phyloP scores from a whole-genome alignment of 352 stramenopile genomes.

The Pythium sukuiense region DNA sequence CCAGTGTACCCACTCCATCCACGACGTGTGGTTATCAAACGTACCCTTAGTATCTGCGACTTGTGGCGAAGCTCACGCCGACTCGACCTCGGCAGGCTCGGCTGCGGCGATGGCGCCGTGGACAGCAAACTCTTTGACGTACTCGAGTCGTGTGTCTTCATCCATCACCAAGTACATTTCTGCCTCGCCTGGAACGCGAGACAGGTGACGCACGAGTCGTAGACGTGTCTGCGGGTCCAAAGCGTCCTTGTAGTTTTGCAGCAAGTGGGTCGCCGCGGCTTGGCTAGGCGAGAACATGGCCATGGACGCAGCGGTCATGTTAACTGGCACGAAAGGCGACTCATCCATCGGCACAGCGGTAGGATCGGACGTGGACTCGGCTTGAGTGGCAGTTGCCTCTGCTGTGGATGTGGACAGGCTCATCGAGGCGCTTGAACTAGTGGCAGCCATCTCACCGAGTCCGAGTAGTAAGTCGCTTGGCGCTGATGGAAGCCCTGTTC shows the following conservation, averaged over 20 bases:
- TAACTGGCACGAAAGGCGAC: neutral
- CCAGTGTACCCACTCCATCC: slow-evolving; percentile 16
- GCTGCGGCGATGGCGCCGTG: neutral
- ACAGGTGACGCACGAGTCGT: slow-evolving; percentile 46
- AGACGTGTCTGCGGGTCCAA: slow-evolving; percentile 31
- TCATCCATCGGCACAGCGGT: neutral
- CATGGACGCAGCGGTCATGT: slow-evolving; percentile 12
- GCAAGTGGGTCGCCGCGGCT: slow-evolving; percentile 37
- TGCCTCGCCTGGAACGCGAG: slow-evolving; percentile 32
- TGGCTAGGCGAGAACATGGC: slow-evolving; percentile 32
- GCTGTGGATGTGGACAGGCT: neutral
- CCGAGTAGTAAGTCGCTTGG: slow-evolving; percentile 20
- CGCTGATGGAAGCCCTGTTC: neutral
- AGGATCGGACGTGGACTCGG: neutral
- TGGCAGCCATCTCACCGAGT: slow-evolving; percentile 6
- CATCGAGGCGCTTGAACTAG: neutral
- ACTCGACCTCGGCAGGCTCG: neutral
- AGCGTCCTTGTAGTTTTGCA: slow-evolving; percentile 44
- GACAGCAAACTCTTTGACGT: slow-evolving; percentile 43
- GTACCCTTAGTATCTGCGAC: neutral
- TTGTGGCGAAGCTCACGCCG: neutral
- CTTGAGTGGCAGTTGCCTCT: neutral
- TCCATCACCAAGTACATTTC: slow-evolving; percentile 56
- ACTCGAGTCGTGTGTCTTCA: slow-evolving; percentile 43
- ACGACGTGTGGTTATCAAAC: slow-evolving; percentile 24